phyloP scores from a whole-genome alignment of 257 asterid genomes.

The Parsonsia alboflavescens region DNA sequence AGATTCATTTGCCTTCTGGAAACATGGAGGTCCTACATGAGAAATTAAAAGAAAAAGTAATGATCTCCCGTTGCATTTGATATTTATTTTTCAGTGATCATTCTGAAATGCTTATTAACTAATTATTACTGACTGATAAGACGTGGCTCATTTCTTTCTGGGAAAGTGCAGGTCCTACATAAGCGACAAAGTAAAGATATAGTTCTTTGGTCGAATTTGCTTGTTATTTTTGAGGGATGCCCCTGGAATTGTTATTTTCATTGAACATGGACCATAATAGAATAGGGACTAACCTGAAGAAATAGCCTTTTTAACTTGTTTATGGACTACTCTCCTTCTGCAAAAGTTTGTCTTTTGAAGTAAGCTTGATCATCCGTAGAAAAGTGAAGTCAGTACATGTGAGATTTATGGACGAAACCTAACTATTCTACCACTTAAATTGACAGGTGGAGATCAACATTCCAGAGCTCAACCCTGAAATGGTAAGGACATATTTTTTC shows the following conservation, averaged over 20 bases:
- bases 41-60: not conserved
- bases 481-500: constrained; percentile 40
- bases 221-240: not conserved
- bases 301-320: not conserved
- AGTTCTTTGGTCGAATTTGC: not conserved
- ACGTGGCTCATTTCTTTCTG: not conserved
- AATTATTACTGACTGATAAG: not conserved
- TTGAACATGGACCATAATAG: not conserved
- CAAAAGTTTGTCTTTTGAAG: not conserved
- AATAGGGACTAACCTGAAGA: not conserved
- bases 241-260: not conserved
- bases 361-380: not conserved
- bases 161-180: not conserved
- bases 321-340: not conserved
- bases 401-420: not conserved
- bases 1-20: not conserved
- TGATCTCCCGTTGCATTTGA: not conserved
- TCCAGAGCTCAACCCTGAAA: constrained; percentile 96
- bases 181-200: not conserved
- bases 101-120: not conserved
- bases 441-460: constrained; percentile 82
- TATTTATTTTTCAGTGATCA: not conserved
- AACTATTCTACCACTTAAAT: constrained; percentile 10
- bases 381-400: not conserved
- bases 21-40: not conserved